A percentile compares a stretch with the other conserved stretches of the same genome.
Evolutionary conservation across 129 eudicot species (phyloP).

Genomic region (Saposhnikovia divaricata): DNA sequence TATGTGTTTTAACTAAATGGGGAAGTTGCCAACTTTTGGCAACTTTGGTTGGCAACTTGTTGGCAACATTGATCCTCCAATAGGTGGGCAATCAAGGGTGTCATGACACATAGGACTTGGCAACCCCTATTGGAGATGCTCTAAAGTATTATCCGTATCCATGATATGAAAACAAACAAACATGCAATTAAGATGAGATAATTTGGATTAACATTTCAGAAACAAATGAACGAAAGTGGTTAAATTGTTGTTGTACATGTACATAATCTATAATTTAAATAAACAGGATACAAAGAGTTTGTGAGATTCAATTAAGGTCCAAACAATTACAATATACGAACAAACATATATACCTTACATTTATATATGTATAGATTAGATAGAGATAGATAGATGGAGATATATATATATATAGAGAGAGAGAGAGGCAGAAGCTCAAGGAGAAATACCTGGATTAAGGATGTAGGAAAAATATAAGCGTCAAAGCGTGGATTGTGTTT

Average conservation of each 20-base stretch:
- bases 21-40: too few species aligned
- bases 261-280: neutral
- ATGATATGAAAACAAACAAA: neutral
- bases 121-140: too few species aligned
- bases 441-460: constrained; percentile 1
- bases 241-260: neutral
- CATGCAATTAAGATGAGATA: neutral
- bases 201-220: neutral
- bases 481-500: neutral
- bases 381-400: neutral
- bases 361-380: neutral
- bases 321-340: neutral
- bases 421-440: neutral
- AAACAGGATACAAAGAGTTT: neutral
- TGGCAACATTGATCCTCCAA: too few species aligned
- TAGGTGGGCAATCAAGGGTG: too few species aligned
- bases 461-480: neutral
- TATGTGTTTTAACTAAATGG: too few species aligned
- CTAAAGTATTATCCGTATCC: neutral
- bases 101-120: too few species aligned
- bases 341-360: neutral
- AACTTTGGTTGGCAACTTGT: too few species aligned
- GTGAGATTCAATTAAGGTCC: neutral
- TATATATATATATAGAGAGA: too few species aligned
- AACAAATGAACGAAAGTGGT: neutral